Percentiles rank a stretch among this genome's conserved stretches.
These are phyloP conservation scores for Nannizzia gypsea DNA, from an alignment of 2,329 filamentous ascomycete genomes.

Conservation along the genomic window DNA sequence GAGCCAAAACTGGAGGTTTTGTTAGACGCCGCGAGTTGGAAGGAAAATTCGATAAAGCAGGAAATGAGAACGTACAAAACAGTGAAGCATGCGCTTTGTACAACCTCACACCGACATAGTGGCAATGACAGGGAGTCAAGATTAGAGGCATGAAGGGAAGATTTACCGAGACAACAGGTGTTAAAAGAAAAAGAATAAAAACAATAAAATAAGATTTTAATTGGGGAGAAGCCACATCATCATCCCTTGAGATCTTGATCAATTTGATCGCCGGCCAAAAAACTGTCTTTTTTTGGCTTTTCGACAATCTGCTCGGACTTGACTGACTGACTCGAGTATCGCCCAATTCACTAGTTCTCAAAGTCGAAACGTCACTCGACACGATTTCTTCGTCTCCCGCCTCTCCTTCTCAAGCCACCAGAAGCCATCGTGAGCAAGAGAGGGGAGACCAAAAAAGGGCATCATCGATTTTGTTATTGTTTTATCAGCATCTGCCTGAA, in stretches of 20 bases:
- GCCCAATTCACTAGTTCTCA: not conserved
- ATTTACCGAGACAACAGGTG: not conserved
- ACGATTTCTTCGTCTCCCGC: not conserved
- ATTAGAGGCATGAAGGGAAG: not conserved
- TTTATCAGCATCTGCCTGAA: not conserved
- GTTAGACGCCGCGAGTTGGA: not conserved
- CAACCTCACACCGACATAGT: slow-evolving; percentile 6
- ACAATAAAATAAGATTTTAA: slow-evolving; percentile 2
- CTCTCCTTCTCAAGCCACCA: not conserved
- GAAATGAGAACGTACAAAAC: not conserved
- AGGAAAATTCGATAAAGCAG: slow-evolving; percentile 4
- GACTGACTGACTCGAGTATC: slow-evolving; percentile 3
- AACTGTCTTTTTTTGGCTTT: not conserved
- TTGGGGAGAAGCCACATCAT: not conserved
- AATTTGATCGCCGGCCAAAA: slow-evolving; percentile 2
- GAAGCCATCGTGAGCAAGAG: not conserved
- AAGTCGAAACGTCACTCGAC: not conserved
- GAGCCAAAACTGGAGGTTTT: not conserved
- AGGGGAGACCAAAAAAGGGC: not conserved
- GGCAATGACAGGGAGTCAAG: not conserved
- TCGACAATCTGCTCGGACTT: not conserved
- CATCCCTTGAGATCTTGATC: slow-evolving; percentile 4
- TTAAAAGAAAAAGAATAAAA: not conserved
- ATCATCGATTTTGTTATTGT: not conserved
- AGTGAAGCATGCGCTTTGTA: not conserved